Conservation (phyloP, 345 rosid species). For the Euphorbia peplus region DNA sequence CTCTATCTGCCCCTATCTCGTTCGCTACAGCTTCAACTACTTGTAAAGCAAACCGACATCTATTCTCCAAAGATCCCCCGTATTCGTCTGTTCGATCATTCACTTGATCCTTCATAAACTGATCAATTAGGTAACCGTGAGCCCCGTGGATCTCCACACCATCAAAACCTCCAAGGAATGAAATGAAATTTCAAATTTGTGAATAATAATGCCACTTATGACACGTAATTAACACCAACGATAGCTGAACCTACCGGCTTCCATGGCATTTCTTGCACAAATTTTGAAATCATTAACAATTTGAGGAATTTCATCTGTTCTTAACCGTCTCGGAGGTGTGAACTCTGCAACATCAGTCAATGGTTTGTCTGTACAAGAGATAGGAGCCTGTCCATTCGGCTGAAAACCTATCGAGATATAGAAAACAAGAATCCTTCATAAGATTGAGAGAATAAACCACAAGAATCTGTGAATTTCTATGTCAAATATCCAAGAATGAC, state of each 20-base stretch:
- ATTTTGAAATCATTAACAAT: constrained; percentile 59
- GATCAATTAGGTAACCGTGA: constrained; percentile 62
- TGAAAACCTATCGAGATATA: constrained; percentile 40
- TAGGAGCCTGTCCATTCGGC: constrained; percentile 66
- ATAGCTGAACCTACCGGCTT: constrained; percentile 47
- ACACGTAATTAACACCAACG: no score
- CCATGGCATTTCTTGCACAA: constrained; percentile 76
- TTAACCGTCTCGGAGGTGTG: constrained; percentile 54
- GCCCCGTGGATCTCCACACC: constrained; percentile 87
- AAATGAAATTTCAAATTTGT: constrained; percentile 3
- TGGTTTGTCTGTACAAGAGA: constrained; percentile 56
- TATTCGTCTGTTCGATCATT: constrained; percentile 71
- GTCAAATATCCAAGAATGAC: no score
- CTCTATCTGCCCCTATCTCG: constrained; percentile 68
- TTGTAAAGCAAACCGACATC: constrained; percentile 61
- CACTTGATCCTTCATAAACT: constrained; percentile 65
- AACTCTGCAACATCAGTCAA: constrained; percentile 39
- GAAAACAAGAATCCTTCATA: no score
- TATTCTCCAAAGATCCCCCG: constrained; percentile 66
- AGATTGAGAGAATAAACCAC: no score
- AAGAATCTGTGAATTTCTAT: no score
- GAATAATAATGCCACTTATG: not conserved
- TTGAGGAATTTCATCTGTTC: constrained; percentile 63
- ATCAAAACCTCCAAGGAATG: constrained; percentile 46
- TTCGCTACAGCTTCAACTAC: constrained; percentile 55